Percentiles rank a stretch among this genome's conserved stretches.
These are phyloP conservation scores for Apiotrichum brassicae DNA, from an alignment of 1,284 basidiomycete species.

Conservation along the genomic window DNA sequence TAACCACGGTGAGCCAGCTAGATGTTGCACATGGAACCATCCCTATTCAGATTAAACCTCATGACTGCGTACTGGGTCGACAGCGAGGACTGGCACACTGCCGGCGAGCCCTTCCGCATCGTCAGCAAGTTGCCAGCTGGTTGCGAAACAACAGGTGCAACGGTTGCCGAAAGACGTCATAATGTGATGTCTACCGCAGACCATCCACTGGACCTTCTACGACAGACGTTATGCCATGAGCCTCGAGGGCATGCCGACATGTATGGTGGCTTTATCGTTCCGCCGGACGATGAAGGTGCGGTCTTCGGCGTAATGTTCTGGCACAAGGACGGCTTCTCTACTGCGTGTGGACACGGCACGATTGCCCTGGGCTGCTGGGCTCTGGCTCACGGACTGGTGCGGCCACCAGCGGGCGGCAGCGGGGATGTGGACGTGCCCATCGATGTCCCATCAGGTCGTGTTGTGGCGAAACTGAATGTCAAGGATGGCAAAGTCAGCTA, in stretches of 20 bases:
- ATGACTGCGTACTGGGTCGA: conserved; percentile 14
- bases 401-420: neutral
- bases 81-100: conserved; percentile 25
- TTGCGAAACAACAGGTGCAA: neutral
- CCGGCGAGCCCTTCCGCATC: conserved; percentile 26
- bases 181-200: conserved; percentile 1
- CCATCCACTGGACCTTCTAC: conserved; percentile 20
- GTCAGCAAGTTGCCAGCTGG: conserved; percentile 11
- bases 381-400: conserved; percentile 30
- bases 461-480: conserved; percentile 5
- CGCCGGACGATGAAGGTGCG: conserved; percentile 41
- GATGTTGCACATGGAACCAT: too few species aligned
- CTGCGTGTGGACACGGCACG: conserved; percentile 52
- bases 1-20: too few species aligned
- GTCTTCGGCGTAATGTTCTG: conserved; percentile 51
- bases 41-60: too few species aligned
- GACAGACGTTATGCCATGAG: conserved; percentile 30
- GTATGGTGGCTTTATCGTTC: conserved; percentile 50
- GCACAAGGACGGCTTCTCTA: conserved; percentile 53
- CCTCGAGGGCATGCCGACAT: conserved; percentile 51
- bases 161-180: conserved; percentile 10
- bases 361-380: conserved; percentile 51
- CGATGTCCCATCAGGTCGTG: conserved; percentile 18
- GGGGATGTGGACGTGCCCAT: conserved; percentile 10
- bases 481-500: conserved; percentile 3